Percentiles rank a stretch among this genome's conserved stretches.
These are phyloP conservation scores for Apophysomyces variabilis DNA, from an alignment of 371 early-diverging fungal genomes.

Conservation along the genomic window DNA sequence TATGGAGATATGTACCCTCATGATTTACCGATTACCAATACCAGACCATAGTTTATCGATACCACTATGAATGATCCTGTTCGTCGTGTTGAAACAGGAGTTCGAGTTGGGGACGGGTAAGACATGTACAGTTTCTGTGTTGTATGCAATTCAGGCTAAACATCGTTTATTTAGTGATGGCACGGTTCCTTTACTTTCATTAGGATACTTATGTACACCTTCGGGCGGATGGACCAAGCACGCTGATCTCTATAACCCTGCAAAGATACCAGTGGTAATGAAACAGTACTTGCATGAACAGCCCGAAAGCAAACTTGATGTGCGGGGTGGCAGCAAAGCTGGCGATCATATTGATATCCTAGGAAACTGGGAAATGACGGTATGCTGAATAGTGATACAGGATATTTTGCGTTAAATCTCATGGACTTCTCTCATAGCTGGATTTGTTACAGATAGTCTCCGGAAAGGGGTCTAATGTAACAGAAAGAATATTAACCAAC, in stretches of 20 bases:
- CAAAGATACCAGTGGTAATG: constrained; percentile 70
- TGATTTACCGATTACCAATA: neutral
- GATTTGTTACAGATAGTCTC: constrained; percentile 36
- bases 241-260: constrained; percentile 76
- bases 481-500: constrained; percentile 28
- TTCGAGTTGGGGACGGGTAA: constrained; percentile 51
- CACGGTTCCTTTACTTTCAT: constrained; percentile 87
- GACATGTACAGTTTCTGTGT: neutral
- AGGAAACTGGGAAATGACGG: constrained; percentile 47
- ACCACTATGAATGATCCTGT: constrained; percentile 34
- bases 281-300: constrained; percentile 75
- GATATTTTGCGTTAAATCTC: neutral
- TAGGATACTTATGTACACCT: constrained; percentile 85
- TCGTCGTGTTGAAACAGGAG: constrained; percentile 49
- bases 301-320: constrained; percentile 54
- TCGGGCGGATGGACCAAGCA: constrained; percentile 81
- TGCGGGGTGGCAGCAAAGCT: constrained; percentile 83
- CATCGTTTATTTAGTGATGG: constrained; percentile 71
- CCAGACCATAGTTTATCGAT: constrained; percentile 40
- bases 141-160: neutral
- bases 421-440: constrained; percentile 16
- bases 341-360: constrained; percentile 90
- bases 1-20: neutral
- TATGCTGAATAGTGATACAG: constrained; percentile 14
- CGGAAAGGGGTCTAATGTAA: constrained; percentile 30